These are phyloP conservation scores for Macrophomina pseudophaseolina DNA, from an alignment of 2,329 filamentous ascomycete species.

Conservation along the genomic window DNA sequence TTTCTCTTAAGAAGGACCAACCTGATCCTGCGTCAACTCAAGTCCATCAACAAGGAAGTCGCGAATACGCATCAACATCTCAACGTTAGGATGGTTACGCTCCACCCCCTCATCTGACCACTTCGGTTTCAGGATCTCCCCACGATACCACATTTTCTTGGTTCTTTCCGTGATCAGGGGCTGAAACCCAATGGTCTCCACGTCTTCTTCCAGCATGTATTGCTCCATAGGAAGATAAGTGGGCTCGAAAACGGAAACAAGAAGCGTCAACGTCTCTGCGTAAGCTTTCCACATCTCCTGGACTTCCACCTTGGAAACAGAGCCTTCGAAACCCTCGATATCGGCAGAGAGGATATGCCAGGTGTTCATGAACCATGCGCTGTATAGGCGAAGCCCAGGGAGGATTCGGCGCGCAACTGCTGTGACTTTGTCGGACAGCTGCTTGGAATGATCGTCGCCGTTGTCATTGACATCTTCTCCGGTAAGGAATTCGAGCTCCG, in stretches of 20 bases:
- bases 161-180: slow-evolving; percentile 61
- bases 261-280: slow-evolving; percentile 64
- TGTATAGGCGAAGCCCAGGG: slow-evolving; percentile 70
- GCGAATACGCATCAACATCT: slow-evolving; percentile 70
- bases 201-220: slow-evolving; percentile 72
- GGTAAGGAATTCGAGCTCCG: slow-evolving; percentile 68
- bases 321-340: slow-evolving; percentile 59
- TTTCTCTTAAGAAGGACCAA: slow-evolving; percentile 34
- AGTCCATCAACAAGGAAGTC: slow-evolving; percentile 68
- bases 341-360: slow-evolving; percentile 61
- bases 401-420: slow-evolving; percentile 65
- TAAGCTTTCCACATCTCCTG: slow-evolving; percentile 70
- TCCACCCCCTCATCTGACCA: slow-evolving; percentile 57
- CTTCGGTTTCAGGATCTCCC: slow-evolving; percentile 56
- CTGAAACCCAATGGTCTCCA: slow-evolving; percentile 68
- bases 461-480: slow-evolving; percentile 45
- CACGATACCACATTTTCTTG: slow-evolving; percentile 57
- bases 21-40: slow-evolving; percentile 58
- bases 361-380: slow-evolving; percentile 67
- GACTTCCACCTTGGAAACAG: slow-evolving; percentile 61
- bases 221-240: slow-evolving; percentile 60
- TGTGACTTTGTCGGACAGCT: slow-evolving; percentile 58
- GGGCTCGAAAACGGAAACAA: slow-evolving; percentile 65
- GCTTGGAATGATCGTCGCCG: slow-evolving; percentile 35
- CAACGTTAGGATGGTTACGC: slow-evolving; percentile 62